phyloP scores from a whole-genome alignment of 2,329 filamentous ascomycete species.

The Botryotinia globosa region DNA sequence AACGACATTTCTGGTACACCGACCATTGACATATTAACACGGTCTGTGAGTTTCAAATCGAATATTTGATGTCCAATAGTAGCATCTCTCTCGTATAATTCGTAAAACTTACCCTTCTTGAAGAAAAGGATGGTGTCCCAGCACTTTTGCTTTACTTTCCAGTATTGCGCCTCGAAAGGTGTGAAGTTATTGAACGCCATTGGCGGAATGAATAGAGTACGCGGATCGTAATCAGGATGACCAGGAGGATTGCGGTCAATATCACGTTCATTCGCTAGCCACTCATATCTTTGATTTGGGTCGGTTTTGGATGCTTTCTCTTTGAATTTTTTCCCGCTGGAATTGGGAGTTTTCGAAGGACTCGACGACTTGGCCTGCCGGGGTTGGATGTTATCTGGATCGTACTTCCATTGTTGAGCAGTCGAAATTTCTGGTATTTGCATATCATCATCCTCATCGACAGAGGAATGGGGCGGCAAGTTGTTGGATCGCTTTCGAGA shows the following conservation, averaged over 20 bases:
- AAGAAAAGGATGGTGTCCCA: conserved; percentile 99
- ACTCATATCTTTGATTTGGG: conserved; percentile 81
- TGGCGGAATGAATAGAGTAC: conserved; percentile 87
- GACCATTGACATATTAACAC: conserved; percentile 99
- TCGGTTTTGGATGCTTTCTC: conserved; percentile 76
- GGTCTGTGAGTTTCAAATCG: conserved; percentile 93
- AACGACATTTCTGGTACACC: conserved; percentile 93
- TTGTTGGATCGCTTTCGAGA: conserved; percentile 63
- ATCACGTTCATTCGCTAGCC: conserved; percentile 83
- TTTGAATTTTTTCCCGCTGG: conserved; percentile 43
- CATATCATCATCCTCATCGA: conserved; percentile 48
- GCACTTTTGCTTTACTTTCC: conserved; percentile 97
- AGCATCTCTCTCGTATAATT: conserved; percentile 96
- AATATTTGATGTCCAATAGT: conserved; percentile 95
- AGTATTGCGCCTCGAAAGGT: conserved; percentile 96
- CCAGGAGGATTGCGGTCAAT: conserved; percentile 75
- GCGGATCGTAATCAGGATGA: conserved; percentile 86
- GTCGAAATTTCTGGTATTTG: conserved; percentile 64
- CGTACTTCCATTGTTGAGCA: conserved; percentile 77
- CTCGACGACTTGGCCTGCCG: conserved; percentile 47
- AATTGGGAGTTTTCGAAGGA: conserved; percentile 39
- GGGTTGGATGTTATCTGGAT: conserved; percentile 56
- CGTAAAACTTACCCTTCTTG: conserved; percentile 99
- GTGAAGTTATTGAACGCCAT: conserved; percentile 79
- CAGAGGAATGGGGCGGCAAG: conserved; percentile 48